Base-by-base conservation (phyloP, 2,329 filamentous ascomycete genomes). In the Triangularia setosa region DNA sequence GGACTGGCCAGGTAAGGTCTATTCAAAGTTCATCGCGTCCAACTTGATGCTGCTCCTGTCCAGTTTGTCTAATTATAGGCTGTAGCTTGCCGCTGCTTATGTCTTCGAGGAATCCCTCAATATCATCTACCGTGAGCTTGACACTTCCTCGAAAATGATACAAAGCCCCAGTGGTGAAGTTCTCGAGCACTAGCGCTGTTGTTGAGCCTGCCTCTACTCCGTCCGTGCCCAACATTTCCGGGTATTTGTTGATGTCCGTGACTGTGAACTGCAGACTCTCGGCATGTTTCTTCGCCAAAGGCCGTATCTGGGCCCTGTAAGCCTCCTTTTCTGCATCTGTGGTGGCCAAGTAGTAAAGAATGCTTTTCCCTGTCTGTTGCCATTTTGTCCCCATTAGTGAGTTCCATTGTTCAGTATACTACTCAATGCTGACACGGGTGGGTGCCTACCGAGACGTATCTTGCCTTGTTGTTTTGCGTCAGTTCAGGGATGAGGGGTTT, bases 201-300 rank as follows among this genome's bases (percentile, higher is more conserved):
- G 60, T 67, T 2, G 64, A 62, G 4, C 68, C 73, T 1, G 68
- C 57, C 4, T 67, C 56, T 52, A 79, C 69, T 3, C 81, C 81
- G 40, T 83, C 68, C 18, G 72, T 72, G 2, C 67, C 62, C 2
- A 76, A 70, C 72, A 83, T 78, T 23, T 81, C 77, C 1, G 73
- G 75, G 67, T 83, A 83, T 63, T 82, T 79, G 24, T 68, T 64
- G 0, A 74, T 73, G 64, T 84, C 79, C 3, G 82, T 77, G 2
- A 79, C 81, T 7, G 80, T 77, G 64, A 84, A 83, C 58, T 70
- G 72, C 14, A 84, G 73, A 64, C 80, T 82, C n/a, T 82, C 79
- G 62, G 73, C 69, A 69, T 80, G 81, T 67, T 76, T 77, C 66
- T 78, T 78, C 2, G 81, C 81, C 9, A 81, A 68, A 8, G 76